A percentile compares a stretch with the other conserved stretches of the same genome.
phyloP scores from a whole-genome alignment of 495 filamentous ascomycete species.

The Penicillium mononematosum region DNA sequence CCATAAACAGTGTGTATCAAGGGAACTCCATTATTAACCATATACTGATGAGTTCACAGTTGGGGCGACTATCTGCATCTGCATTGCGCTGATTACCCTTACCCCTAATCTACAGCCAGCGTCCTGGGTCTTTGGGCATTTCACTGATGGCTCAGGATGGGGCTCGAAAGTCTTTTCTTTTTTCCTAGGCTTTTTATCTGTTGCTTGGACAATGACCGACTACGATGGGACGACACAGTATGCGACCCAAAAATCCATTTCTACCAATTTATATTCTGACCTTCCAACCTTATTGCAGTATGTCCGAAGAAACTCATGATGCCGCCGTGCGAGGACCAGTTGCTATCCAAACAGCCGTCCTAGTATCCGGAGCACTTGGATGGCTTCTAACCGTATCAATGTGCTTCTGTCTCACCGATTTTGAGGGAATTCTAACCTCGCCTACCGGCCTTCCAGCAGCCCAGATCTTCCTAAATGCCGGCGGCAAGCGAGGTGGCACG shows the following conservation, averaged over 20 bases:
- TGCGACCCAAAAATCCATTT: conserved; percentile 15
- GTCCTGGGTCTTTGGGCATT: conserved; percentile 64
- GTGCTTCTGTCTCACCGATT: conserved; percentile 66
- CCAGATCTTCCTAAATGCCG: conserved; percentile 70
- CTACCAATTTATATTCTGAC: neutral
- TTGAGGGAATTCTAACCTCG: conserved; percentile 58
- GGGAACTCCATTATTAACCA: neutral
- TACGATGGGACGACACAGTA: conserved; percentile 73
- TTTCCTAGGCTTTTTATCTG: conserved; percentile 66
- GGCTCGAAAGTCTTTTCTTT: conserved; percentile 63
- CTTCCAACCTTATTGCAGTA: conserved; percentile 36
- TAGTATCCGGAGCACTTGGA: conserved; percentile 64
- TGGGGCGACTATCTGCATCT: conserved; percentile 58
- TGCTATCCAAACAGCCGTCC: conserved; percentile 62
- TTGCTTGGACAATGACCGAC: conserved; percentile 76
- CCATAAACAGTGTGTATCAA: conserved; percentile 60
- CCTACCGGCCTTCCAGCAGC: conserved; percentile 67
- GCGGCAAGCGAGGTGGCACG: conserved; percentile 58
- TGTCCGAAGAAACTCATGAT: conserved; percentile 74
- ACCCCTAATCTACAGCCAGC: conserved; percentile 65
- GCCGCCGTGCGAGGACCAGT: conserved; percentile 64
- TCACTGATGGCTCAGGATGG: conserved; percentile 68
- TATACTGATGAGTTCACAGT: conserved; percentile 31
- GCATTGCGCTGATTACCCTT: conserved; percentile 57
- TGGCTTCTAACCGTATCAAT: conserved; percentile 66